phyloP scores from a whole-genome alignment of 148 eudicot species.

The Bassia scoparia region DNA sequence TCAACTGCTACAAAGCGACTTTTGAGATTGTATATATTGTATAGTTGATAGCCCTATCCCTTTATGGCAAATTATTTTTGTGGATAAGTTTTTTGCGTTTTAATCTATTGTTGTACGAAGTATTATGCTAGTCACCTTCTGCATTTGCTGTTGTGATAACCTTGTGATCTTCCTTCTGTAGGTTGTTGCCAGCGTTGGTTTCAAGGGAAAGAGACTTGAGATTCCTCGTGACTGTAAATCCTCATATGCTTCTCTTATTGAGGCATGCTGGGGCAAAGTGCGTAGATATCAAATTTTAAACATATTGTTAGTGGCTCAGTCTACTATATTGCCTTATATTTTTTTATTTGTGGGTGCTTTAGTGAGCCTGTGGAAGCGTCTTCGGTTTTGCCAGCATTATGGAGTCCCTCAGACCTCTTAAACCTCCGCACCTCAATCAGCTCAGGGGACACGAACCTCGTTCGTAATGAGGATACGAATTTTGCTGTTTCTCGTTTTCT shows the following conservation, averaged over 20 bases:
- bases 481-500: conserved; percentile 21
- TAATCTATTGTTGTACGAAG: too few species aligned
- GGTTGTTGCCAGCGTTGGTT: conserved; percentile 95
- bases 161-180: conserved; percentile 25
- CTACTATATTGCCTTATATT: conserved; percentile 8
- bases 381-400: conserved; percentile 79
- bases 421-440: conserved; percentile 51
- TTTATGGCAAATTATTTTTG: not conserved
- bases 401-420: conserved; percentile 58
- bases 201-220: conserved; percentile 77
- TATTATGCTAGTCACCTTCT: not conserved
- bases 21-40: too few species aligned
- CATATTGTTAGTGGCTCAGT: not conserved
- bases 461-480: conserved; percentile 30
- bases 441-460: conserved; percentile 41
- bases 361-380: conserved; percentile 88
- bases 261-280: conserved; percentile 93
- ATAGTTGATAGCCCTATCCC: not conserved
- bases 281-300: conserved; percentile 21
- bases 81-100: not conserved
- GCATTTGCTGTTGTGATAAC: not conserved
- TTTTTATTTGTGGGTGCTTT: conserved; percentile 17
- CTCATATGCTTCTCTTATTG: conserved; percentile 75
- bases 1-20: too few species aligned
- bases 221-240: conserved; percentile 74